These are phyloP conservation scores for Diaporthe longicolla DNA, from an alignment of 2,329 filamentous ascomycete species.

Conservation along the genomic window DNA sequence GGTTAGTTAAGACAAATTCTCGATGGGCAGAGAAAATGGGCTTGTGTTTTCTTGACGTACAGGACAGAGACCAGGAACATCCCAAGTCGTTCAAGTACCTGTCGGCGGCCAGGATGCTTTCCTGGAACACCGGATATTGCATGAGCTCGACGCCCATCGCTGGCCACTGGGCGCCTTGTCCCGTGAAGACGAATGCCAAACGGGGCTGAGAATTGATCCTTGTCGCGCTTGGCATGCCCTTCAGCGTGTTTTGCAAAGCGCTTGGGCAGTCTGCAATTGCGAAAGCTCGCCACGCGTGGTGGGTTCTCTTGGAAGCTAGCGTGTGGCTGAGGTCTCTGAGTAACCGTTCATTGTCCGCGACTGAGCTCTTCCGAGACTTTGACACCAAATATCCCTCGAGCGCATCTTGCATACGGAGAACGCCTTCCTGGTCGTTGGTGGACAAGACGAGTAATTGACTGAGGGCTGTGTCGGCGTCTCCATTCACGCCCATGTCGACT, in stretches of 20 bases:
- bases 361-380: background rate
- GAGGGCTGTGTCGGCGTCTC: background rate
- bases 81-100: conserved; percentile 38
- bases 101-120: conserved; percentile 40
- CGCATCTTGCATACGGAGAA: conserved; percentile 22
- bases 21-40: background rate
- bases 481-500: conserved; percentile 11
- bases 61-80: conserved; percentile 37
- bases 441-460: conserved; percentile 37
- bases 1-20: background rate
- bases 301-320: conserved; percentile 28
- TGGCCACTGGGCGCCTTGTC: conserved; percentile 45
- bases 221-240: background rate
- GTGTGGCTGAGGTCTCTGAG: conserved; percentile 34
- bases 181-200: conserved; percentile 42
- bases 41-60: conserved; percentile 13
- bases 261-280: conserved; percentile 17
- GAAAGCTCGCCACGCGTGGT: conserved; percentile 36
- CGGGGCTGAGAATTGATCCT: conserved; percentile 35
- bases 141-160: conserved; percentile 46
- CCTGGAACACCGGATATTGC: conserved; percentile 37
- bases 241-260: conserved; percentile 7
- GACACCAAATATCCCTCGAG: conserved; percentile 29
- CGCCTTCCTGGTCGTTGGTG: conserved; percentile 34
- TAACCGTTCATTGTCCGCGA: conserved; percentile 1